Base-by-base conservation (phyloP, 495 filamentous ascomycete genomes). In the Podospora comata region DNA sequence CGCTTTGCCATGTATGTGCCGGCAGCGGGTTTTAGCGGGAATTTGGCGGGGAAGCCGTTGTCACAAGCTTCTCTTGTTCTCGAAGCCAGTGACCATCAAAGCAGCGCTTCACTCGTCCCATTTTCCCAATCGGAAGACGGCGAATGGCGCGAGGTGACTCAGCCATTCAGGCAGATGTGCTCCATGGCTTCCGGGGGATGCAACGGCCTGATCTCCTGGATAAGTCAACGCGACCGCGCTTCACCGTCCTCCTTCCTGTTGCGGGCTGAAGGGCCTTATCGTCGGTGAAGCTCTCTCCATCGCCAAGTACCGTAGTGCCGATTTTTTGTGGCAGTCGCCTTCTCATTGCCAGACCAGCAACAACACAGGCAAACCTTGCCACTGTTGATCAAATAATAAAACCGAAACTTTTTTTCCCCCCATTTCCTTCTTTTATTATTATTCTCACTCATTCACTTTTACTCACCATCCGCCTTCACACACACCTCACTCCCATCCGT, bases 211-310 rank as follows among this genome's bases (percentile, higher is more conserved):
- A 64, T 64, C 68, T 67, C 60, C 68, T 66, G 62, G 32, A 39
- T 63, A 48, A 53, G 68, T 54, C 27, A 44, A 62, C 34, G 48
- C 53, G 59, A 5, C 65, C 68, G 65, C 16, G 39, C 20, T 26
- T 30, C 54, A 64, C 55, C 59, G 60, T 44, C 44, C 39, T 70
- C 70, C 70, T 72, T 72, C 70, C 70, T 72, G 9, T 61, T 67
- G 48, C 2, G 65, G 61, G n/a, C 48, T 60, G 55, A 48, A 13
- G 39, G 39, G 39, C 39, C 39, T 61, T 55, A 23, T 68, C 65
- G 54, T 55, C 57, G 34, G 23, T 62, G 15, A 20, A 55, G 19
- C 30, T 61, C 59, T 61, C 59, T 23, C 27, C 27, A 61, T 61
- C 59, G 27, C 59, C 59, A 32, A 28, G 27, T 61, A 28, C 23